A percentile compares a stretch with the other conserved stretches of the same genome.
phyloP scores from a whole-genome alignment of 2,329 filamentous ascomycete genomes.

The Epichloe scottii region DNA sequence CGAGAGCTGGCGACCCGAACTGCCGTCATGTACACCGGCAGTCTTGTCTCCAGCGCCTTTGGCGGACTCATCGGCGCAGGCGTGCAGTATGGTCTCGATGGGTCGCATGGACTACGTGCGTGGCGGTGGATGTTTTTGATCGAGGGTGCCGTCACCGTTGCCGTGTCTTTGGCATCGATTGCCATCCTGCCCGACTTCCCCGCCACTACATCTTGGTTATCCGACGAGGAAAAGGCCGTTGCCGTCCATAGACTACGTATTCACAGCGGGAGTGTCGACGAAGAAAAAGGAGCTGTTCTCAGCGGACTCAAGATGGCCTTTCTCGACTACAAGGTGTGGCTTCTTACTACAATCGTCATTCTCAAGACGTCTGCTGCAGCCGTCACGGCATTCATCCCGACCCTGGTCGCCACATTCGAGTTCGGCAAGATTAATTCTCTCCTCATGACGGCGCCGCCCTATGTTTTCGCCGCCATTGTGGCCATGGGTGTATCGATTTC shows the following conservation, averaged over 20 bases:
- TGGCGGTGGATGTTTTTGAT: constrained; percentile 24
- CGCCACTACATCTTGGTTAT: constrained; percentile 27
- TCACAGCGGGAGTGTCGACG: constrained; percentile 6
- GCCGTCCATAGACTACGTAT: constrained; percentile 5
- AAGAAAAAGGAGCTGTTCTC: constrained; percentile 10
- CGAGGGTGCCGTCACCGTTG: constrained; percentile 17
- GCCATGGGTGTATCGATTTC: constrained; percentile 55
- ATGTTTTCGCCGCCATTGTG: constrained; percentile 48
- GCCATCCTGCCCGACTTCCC: constrained; percentile 20
- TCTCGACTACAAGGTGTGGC: constrained; percentile 13
- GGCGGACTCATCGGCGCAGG: constrained; percentile 31
- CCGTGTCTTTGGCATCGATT: constrained; percentile 12
- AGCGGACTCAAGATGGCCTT: constrained; percentile 15
- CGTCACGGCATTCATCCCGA: constrained; percentile 7
- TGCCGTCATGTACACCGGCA: constrained; percentile 31
- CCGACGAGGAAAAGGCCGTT: constrained; percentile 12
- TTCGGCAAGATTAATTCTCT: constrained; percentile 35
- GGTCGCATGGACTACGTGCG: constrained; percentile 13
- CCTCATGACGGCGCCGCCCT: constrained; percentile 52
- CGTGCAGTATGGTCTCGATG: constrained; percentile 22
- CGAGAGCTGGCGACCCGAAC: constrained; percentile 32
- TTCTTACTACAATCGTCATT: constrained; percentile 6
- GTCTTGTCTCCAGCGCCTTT: constrained; percentile 24
- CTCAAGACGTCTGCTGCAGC: constrained; percentile 8
- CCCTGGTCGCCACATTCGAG: constrained; percentile 5